Evolutionary conservation across 176 grass and related monocot genomes (phyloP).

Genomic region (Oryza glaberrima): DNA sequence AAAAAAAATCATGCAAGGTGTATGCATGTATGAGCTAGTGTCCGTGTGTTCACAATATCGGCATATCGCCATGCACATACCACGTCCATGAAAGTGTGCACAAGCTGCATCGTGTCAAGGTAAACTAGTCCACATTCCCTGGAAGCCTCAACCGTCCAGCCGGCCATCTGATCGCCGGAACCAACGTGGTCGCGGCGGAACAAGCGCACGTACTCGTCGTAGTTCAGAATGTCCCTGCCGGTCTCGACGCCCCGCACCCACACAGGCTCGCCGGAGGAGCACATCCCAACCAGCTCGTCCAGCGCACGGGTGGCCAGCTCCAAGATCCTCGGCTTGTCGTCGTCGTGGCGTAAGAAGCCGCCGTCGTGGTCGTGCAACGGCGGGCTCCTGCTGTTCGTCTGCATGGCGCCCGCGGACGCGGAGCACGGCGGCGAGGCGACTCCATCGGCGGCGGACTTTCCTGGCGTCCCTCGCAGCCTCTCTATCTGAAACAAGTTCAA

Average conservation of each 20-base stretch:
- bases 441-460: constrained; percentile 1
- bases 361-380: constrained; percentile 35
- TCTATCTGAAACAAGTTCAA: constrained; percentile 53
- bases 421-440: constrained; percentile 36
- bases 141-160: constrained; percentile 61
- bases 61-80: constrained; percentile 19
- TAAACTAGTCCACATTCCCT: constrained; percentile 61
- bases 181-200: constrained; percentile 33
- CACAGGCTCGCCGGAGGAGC: constrained; percentile 59
- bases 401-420: neutral
- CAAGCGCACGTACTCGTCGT: constrained; percentile 77
- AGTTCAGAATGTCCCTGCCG: constrained; percentile 69
- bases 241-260: constrained; percentile 76
- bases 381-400: constrained; percentile 25
- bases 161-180: constrained; percentile 21
- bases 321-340: constrained; percentile 57
- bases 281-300: constrained; percentile 69
- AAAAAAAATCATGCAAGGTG: neutral
- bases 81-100: constrained; percentile 73
- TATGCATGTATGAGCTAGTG: neutral
- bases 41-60: neutral
- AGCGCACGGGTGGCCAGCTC: constrained; percentile 50
- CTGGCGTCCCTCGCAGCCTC: constrained; percentile 46
- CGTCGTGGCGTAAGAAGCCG: constrained; percentile 42
- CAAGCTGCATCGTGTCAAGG: constrained; percentile 53